Evolutionary conservation across 2,329 filamentous ascomycete species (phyloP), one percentile per base, ranked within the genome.

Genomic region (Xylaria sp.): DNA sequence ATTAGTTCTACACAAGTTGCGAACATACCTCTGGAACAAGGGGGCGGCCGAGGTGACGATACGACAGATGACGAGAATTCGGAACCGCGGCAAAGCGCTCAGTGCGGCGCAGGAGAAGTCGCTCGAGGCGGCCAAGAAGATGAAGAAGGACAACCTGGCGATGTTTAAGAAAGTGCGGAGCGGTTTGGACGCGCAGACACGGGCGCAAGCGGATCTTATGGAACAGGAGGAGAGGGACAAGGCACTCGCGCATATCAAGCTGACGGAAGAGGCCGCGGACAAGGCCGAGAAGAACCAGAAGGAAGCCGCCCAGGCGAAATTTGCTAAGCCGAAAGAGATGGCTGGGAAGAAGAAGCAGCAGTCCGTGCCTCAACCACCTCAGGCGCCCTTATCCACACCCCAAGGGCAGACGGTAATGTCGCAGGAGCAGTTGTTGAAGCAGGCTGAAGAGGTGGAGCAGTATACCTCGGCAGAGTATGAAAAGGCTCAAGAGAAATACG

Each of bases 31-130:
- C 13, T 46, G n/a, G 44, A 58, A 48, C 5, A 53, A 15, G 20
- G 62, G 62, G 15, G 15, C 36, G 3, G 48, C 49, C 9, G 40
- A 61, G 17, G 40, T 44, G 9, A 38, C 13, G 33, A 44, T 68
- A 10, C 23, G 26, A 4, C 38, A 33, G 7, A 15, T 65, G 10
- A 44, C 13, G 3, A 57, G 17, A 28, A 1, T 56, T 6, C 11
- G 26, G 56, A 64, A n/a, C 4, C 26, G n/a, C 7, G 33, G 20
- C 2, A 46, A 40, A 17, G 0, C 13, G 44, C 38, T 63, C 42
- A 38, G 5, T 9, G 4, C 1, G 36, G n/a, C 10, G 53, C 36
- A 62, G 7, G 9, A 53, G 20, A n/a, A 13, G 23, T 1, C 11
- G 1, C 26, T 65, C 13, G 42, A 49, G 2, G 1, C 4, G 1